phyloP scores from a whole-genome alignment of 768 basidiomycete genomes.

The Suillus occidentalis region DNA sequence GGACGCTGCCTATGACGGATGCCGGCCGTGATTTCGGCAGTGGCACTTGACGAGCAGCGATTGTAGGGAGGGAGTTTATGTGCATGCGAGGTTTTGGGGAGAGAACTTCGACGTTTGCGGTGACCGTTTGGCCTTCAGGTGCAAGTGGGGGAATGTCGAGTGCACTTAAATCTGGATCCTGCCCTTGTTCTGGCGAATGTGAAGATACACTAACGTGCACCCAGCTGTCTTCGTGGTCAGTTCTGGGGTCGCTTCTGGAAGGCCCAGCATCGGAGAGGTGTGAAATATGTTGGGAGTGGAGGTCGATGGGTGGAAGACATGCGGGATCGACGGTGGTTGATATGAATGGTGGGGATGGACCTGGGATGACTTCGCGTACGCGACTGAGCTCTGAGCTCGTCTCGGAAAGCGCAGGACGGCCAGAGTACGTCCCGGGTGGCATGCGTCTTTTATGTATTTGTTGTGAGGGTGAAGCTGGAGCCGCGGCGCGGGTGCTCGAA shows the following conservation, averaged over 20 bases:
- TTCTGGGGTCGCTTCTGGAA: slow-evolving; percentile 19
- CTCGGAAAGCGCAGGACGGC: slow-evolving; percentile 32
- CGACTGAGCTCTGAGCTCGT: slow-evolving; percentile 29
- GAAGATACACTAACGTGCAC: slow-evolving; percentile 21
- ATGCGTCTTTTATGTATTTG: slow-evolving; percentile 27
- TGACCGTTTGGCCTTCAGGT: slow-evolving; percentile 10
- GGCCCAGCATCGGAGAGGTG: slow-evolving; percentile 11
- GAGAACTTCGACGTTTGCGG: slow-evolving; percentile 13
- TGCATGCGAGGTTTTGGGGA: slow-evolving; percentile 9
- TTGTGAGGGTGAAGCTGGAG: slow-evolving; percentile 19
- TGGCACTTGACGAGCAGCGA: slow-evolving; percentile 24
- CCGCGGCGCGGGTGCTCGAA: slow-evolving; percentile 25
- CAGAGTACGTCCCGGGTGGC: slow-evolving; percentile 30
- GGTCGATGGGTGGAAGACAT: background rate
- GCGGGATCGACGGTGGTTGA: slow-evolving; percentile 20
- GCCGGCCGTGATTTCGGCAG: slow-evolving; percentile 32
- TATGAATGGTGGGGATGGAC: slow-evolving; percentile 30
- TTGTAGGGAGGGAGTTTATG: slow-evolving; percentile 15
- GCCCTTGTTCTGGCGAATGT: slow-evolving; percentile 6
- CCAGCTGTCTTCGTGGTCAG: slow-evolving; percentile 31
- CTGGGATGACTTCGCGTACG: slow-evolving; percentile 16
- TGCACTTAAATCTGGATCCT: slow-evolving; percentile 6
- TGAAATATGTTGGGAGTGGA: slow-evolving; percentile 9
- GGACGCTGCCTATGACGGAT: slow-evolving; percentile 27
- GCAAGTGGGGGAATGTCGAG: background rate